Evolutionary conservation across 2,329 filamentous ascomycete species (phyloP), one percentile per base, ranked within the genome.

Genomic region (Escovopsis sp.): DNA sequence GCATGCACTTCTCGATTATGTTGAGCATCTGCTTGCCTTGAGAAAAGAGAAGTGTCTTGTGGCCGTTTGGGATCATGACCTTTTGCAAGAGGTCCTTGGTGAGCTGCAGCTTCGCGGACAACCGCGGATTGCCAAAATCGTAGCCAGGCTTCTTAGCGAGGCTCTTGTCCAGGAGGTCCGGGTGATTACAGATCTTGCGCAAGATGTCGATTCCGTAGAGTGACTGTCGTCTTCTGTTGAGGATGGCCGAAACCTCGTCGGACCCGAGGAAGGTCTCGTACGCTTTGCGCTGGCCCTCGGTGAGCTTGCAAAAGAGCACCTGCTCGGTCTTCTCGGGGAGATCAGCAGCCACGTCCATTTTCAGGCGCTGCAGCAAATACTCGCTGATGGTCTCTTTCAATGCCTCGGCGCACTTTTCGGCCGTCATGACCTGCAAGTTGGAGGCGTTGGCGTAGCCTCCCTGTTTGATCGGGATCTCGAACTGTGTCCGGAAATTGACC

Each of bases 181-280:
- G 91, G 54, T 98, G 93, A 49, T 98, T 98, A 67, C 89, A 96
- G 43, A 98, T 89, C 61, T 98, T 98, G 41, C 91, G 80, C 34
- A 98, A 67, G 26, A 88, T 82, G 52, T 95, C 88, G 48, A 98
- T 86, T 7, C 89, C 91, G 52, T 82, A 94, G 1, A 98, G 68
- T 3, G 86, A 82, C 54, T 94, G 83, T 4, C 81, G 74, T 46
- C 77, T 82, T 34, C 79, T 78, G 38, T 72, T 76, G 35, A 89
- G 62, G 43, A 96, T 94, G 0, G 82, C 78, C n/a, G 72, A 75
- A 71, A 95, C 87, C 37, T 94, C 87, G 35, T 84, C 77, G 0
- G 88, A 95, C 15, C 69, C 69, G 3, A 96, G 67, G 51, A 94
- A 96, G 5, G 72, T 68, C 56, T 87, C 75, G 51, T 98, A 98